Evolutionary conservation across 805 yeast species (phyloP).

Genomic region (Metschnikowia anglica): DNA sequence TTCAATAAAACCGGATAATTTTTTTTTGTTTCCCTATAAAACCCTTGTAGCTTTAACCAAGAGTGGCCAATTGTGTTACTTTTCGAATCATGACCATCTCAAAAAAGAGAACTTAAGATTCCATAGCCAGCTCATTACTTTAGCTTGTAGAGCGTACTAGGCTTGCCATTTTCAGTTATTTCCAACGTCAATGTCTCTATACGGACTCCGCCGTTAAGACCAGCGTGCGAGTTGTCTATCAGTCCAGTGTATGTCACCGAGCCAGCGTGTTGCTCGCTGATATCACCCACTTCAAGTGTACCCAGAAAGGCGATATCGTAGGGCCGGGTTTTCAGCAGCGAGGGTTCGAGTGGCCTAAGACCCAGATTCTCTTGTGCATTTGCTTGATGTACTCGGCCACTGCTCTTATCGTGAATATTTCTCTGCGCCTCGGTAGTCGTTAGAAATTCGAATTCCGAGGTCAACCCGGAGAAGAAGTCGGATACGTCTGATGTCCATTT

Average conservation of each 20-base stretch:
- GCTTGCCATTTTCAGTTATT: conserved; percentile 11
- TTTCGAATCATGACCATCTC: too few relatives aligned
- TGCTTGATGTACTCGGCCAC: conserved; percentile 31
- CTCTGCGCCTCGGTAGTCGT: conserved; percentile 22
- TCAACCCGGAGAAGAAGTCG: conserved; percentile 24
- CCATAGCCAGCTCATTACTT: background rate
- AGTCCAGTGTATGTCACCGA: conserved; percentile 26
- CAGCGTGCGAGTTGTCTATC: conserved; percentile 33
- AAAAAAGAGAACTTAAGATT: too few relatives aligned
- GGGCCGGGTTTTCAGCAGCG: background rate
- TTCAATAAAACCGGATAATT: too few relatives aligned
- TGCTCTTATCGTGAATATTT: conserved; percentile 28
- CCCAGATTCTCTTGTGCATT: conserved; percentile 9
- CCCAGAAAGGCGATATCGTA: conserved; percentile 30
- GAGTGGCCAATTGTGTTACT: too few relatives aligned
- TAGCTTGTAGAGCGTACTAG: conserved; percentile 11
- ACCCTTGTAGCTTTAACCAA: too few relatives aligned
- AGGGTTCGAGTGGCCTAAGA: background rate
- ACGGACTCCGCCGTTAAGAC: conserved; percentile 34
- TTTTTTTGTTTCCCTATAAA: too few relatives aligned
- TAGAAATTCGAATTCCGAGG: conserved; percentile 28
- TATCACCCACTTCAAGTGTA: conserved; percentile 23
- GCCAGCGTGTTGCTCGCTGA: conserved; percentile 21
- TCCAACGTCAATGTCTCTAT: conserved; percentile 24
- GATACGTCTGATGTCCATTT: conserved; percentile 21